phyloP scores from a whole-genome alignment of 2,329 filamentous ascomycete species.

The Arthrobotrys musiformis region DNA sequence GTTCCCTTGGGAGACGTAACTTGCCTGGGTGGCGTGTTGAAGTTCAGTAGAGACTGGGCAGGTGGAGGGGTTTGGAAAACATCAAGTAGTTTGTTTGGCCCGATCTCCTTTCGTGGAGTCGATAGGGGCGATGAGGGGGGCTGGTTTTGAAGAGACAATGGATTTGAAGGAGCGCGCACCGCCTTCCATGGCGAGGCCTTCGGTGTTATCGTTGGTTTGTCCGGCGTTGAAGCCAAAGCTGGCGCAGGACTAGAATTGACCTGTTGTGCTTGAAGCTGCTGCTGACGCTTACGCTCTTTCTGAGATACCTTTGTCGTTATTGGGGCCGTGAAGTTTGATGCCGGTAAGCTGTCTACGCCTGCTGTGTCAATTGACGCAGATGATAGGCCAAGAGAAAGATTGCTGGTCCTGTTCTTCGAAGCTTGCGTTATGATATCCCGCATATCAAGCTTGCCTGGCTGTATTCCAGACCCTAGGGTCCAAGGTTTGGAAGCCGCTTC shows the following conservation, averaged over 20 bases:
- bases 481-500: slow-evolving; percentile 28
- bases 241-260: background rate
- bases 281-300: slow-evolving; percentile 87
- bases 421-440: slow-evolving; percentile 79
- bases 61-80: slow-evolving; percentile 20
- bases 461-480: slow-evolving; percentile 64
- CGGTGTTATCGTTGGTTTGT: background rate
- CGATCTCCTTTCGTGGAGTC: slow-evolving; percentile 17
- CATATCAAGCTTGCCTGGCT: slow-evolving; percentile 75
- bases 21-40: slow-evolving; percentile 37
- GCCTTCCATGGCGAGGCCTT: slow-evolving; percentile 50
- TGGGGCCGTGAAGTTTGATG: slow-evolving; percentile 61
- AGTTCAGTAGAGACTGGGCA: background rate
- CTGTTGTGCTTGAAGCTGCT: slow-evolving; percentile 63
- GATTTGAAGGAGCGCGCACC: slow-evolving; percentile 46
- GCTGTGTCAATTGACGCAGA: slow-evolving; percentile 63
- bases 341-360: slow-evolving; percentile 56
- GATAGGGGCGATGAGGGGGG: slow-evolving; percentile 18
- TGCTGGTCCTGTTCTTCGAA: slow-evolving; percentile 67
- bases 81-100: slow-evolving; percentile 13
- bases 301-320: slow-evolving; percentile 76
- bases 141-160: slow-evolving; percentile 39
- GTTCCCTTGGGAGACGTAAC: slow-evolving; percentile 21
- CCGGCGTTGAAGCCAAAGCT: slow-evolving; percentile 8
- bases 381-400: slow-evolving; percentile 67